Base-by-base conservation (phyloP, 176 grass and related monocot species). In the Melocanna baccifera region DNA sequence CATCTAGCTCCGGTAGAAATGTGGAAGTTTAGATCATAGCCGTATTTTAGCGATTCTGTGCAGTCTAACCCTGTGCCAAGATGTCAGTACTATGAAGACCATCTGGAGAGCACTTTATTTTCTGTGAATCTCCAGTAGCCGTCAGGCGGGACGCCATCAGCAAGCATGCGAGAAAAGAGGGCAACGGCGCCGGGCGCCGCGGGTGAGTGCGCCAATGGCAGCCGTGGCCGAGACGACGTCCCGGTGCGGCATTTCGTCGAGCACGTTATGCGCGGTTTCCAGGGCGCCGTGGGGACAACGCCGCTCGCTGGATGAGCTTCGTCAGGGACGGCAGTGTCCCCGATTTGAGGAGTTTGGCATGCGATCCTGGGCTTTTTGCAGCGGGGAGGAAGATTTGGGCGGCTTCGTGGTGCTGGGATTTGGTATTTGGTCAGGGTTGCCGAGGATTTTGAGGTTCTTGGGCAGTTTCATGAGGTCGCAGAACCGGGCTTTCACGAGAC, bases 191-290 rank as follows among this genome's bases (percentile, higher is more conserved):
- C 57, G 77, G 12, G 80, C 87, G 40, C 62, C 7, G 74, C 84
- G 84, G 64, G 91, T 76, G 45, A 91, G 93, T 26, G 87, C 67
- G 56, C 91, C 83, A 29, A 97, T 92, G 42, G 86, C 66, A 39
- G 83, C 83, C 12, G 94, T 97, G 26, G 84, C 94, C 16, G 86
- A 77, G 55, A 94, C 81, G 2, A 97, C 86, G 62, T 92, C 86
- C 86, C 86, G 86, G 34, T 67, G 16, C 25, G n/a, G 32, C 85
- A 92, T 97, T 94, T 85, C 81, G 58, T 97, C 92, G 85, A 94
- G 78, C 86, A 94, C 4, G 18, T 88, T 73, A 42, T 63, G 73
- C 6, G 86, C 88, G 48, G 23, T 0, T 4, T 0, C 47, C n/a
- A 75, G 41, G 29, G 76, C 51, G 67, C 69, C 70, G 19, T 26